Conservation (phyloP, 1,284 basidiomycete species). For the Agaricales sp. region DNA sequence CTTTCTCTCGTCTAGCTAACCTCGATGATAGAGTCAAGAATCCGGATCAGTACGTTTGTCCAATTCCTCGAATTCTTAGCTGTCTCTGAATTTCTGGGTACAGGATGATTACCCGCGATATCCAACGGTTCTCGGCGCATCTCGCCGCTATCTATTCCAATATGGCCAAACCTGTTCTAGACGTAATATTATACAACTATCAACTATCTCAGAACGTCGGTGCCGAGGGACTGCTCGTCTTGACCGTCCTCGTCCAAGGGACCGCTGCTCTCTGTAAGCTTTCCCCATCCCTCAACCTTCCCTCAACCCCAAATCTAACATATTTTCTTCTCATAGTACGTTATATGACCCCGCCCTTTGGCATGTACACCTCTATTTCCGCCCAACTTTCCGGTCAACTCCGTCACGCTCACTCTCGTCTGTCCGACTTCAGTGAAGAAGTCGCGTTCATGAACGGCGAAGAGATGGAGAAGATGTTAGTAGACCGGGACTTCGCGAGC, state of each 20-base stretch:
- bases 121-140: slow-evolving; percentile 86
- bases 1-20: slow-evolving; percentile 44
- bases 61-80: background rate
- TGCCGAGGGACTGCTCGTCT: slow-evolving; percentile 81
- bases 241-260: slow-evolving; percentile 80
- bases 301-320: slow-evolving; percentile 1
- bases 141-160: slow-evolving; percentile 94
- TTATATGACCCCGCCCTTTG: slow-evolving; percentile 88
- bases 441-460: slow-evolving; percentile 91
- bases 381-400: slow-evolving; percentile 85
- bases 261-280: slow-evolving; percentile 70
- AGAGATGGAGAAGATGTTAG: slow-evolving; percentile 84
- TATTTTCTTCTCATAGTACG: slow-evolving; percentile 41
- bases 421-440: slow-evolving; percentile 91
- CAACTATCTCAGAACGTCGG: slow-evolving; percentile 92
- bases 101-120: slow-evolving; percentile 92
- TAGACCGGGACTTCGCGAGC: slow-evolving; percentile 86
- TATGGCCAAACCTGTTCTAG: slow-evolving; percentile 86
- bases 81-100: background rate
- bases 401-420: slow-evolving; percentile 88
- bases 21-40: slow-evolving; percentile 95
- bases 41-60: slow-evolving; percentile 71
- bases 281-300: background rate
- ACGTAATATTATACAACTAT: slow-evolving; percentile 94
- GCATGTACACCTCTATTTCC: slow-evolving; percentile 77